Evolutionary conservation across 495 filamentous ascomycete species (phyloP), one percentile per base, ranked within the genome.

Genomic region (Neurospora discreta): DNA sequence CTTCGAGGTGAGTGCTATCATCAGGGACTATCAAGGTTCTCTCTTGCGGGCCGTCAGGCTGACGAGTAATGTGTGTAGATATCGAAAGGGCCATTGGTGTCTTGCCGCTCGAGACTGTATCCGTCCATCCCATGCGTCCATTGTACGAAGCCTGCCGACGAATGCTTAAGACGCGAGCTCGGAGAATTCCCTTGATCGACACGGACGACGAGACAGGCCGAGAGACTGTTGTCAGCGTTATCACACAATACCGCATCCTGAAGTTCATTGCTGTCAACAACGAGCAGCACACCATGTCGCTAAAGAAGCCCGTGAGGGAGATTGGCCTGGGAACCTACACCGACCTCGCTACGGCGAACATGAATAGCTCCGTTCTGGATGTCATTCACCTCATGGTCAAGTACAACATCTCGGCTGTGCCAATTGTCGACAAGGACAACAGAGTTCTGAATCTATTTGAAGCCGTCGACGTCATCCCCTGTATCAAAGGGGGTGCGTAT

Each of bases 191-290:
- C 3, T 85, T 99, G 16, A 92, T 99, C 41, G 96, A 97, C 77
- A 86, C 92, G 68, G 95, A 99, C 79, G 94, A 97, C 79, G 96
- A 99, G 82, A 98, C 95, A 9, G 89, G 91, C 69, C 88, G 94
- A 68, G 88, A 95, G 73, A 95, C 94, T 85, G 95, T 99, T 3
- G 92, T 98, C 70, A 97, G 93, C 75, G 95, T 99, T 40, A 89
- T 99, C 44, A 99, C 95, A 15, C 95, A 99, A 80, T 99, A 98
- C 79, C 90, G 95, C 68, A 98, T 99, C 74, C 87, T 99, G 71
- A 98, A 98, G 78, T 99, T 99, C 76, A 94, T 99, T 42, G 94
- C 96, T 13, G 95, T 99, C 83, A 86, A 86, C 76, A 99, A 98
- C 79, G 94, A 98, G 41, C 87, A 87, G 68, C 90, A 98, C 79